Conservation (phyloP, 345 rosid species). For the Nephelium lappaceum region DNA sequence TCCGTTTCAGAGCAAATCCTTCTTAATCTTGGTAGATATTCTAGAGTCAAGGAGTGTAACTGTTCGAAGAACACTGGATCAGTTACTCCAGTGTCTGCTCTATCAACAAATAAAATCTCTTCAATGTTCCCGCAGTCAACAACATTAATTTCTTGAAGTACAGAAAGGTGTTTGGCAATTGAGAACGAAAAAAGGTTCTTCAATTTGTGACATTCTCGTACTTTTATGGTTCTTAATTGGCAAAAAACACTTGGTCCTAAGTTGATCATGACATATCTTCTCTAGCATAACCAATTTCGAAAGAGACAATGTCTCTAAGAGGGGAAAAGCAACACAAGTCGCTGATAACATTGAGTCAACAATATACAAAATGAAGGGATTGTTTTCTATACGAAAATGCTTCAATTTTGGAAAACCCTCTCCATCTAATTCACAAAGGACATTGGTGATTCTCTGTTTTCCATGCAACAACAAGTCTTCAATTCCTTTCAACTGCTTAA, state of each 20-base stretch:
- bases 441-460: background rate
- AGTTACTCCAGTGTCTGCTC: too few relatives aligned
- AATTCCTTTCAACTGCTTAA: background rate
- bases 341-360: background rate
- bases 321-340: background rate
- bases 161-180: constrained; percentile 20
- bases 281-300: background rate
- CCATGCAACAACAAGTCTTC: constrained; percentile 14
- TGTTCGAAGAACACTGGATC: too few relatives aligned
- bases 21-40: too few relatives aligned
- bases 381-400: constrained; percentile 1
- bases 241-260: constrained; percentile 14
- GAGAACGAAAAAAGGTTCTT: constrained; percentile 27
- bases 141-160: constrained; percentile 24
- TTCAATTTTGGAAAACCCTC: constrained; percentile 23
- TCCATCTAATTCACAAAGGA: background rate
- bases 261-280: constrained; percentile 6
- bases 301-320: constrained; percentile 21
- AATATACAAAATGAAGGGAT: background rate
- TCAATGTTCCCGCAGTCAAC: constrained; percentile 19
- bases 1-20: too few relatives aligned
- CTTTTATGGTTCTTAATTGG: constrained; percentile 13
- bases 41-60: too few relatives aligned
- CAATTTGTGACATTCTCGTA: constrained; percentile 22
- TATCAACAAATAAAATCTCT: background rate